Base-by-base conservation (phyloP, 768 basidiomycete genomes). In the Tulasnella sp. region DNA sequence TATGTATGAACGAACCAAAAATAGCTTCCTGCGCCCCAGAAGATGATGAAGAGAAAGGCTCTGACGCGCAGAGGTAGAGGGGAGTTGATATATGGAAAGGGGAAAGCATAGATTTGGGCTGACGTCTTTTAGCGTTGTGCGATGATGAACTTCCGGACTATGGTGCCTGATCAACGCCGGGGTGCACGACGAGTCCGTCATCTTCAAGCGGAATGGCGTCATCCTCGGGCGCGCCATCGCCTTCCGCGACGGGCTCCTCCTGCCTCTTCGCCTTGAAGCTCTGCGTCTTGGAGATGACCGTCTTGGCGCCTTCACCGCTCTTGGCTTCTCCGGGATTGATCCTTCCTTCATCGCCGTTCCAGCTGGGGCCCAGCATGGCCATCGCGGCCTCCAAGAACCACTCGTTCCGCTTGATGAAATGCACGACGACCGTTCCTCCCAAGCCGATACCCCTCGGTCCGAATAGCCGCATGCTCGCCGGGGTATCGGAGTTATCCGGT, bases 351-450 rank as follows among this genome's bases (percentile, higher is more conserved):
- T 69, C 77, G 5, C 77, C 60, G 31, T 78, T 72, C 48, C 50
- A 58, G 50, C 48, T 44, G 24, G 69, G 69, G 8, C 77, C 95
- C 41, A 98, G 88, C 37, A 99, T 88, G 24, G 96, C 96, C 16
- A 96, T 87, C 16, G 96, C 95, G 7, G 97, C 95, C 87, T 99
- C 97, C 83, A 96, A 86, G 87, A 94, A 98, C 97, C 97, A 99
- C 87, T 94, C 93, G 82, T 95, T 92, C 85, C 95, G 93, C 91
- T 98, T 99, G 89, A 99, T 93, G 85, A 95, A 98, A 87, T 99
- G 97, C 76, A 99, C 96, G 31, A 96, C 94, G 72, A 97, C 90
- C 2, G 97, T 99, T 7, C 97, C 98, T 4, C 97, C 97, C 12
- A 96, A 48, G 4, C 79, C 90, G 22, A 72, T 72, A 24, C 78